Evolutionary conservation across 805 yeast genomes (phyloP).

Genomic region (Priceomyces haplophilus): DNA sequence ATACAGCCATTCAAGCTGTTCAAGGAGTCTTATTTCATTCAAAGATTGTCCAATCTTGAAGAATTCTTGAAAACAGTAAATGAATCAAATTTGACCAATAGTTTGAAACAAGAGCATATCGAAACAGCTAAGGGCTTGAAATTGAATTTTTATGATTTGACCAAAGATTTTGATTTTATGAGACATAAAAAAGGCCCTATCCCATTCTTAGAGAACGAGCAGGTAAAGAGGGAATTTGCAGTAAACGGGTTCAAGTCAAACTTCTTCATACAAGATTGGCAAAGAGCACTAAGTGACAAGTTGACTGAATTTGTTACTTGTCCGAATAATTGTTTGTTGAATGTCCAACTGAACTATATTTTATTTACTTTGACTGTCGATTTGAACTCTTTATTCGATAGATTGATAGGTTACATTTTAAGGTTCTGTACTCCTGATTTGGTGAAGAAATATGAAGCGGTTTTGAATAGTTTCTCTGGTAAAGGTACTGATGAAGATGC

Average conservation of each 20-base stretch:
- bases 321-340: slow-evolving; percentile 27
- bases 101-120: slow-evolving; percentile 16
- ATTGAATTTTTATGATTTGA: slow-evolving; percentile 18
- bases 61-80: slow-evolving; percentile 13
- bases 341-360: slow-evolving; percentile 36
- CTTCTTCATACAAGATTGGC: slow-evolving; percentile 31
- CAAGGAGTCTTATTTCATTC: slow-evolving; percentile 16
- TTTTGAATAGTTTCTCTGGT: slow-evolving; percentile 3
- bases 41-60: slow-evolving; percentile 16
- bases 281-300: slow-evolving; percentile 21
- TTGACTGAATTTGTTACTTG: slow-evolving; percentile 24
- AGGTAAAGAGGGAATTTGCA: slow-evolving; percentile 8
- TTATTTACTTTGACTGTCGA: slow-evolving; percentile 34
- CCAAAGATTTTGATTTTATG: slow-evolving; percentile 17
- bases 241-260: slow-evolving; percentile 7
- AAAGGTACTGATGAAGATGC: slow-evolving; percentile 1
- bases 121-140: slow-evolving; percentile 19
- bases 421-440: slow-evolving; percentile 2
- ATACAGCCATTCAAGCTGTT: slow-evolving; percentile 34
- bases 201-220: slow-evolving; percentile 10
- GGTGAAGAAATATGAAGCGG: slow-evolving; percentile 6
- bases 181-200: slow-evolving; percentile 8
- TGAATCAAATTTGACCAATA: slow-evolving; percentile 13
- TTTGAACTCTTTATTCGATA: slow-evolving; percentile 21
- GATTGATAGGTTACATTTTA: slow-evolving; percentile 10